Percentiles rank a stretch among this genome's conserved stretches.
Evolutionary conservation across 805 yeast species (phyloP).

Genomic region (Kluyveromyces aestuarii): DNA sequence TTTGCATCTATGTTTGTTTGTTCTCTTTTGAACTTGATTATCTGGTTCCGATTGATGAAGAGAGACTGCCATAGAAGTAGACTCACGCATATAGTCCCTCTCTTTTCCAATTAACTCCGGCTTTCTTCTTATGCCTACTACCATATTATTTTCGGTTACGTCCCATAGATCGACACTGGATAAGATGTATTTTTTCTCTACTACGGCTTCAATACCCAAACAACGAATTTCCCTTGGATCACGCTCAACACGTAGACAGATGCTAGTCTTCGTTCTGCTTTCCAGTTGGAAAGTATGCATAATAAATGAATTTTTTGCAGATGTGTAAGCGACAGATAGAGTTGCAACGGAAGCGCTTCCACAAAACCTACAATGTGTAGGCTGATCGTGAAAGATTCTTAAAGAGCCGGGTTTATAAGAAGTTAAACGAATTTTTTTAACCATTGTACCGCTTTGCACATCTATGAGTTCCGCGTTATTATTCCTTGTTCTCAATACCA

Average conservation of each 20-base stretch:
- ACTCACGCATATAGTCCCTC: not conserved
- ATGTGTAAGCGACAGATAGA: constrained; percentile 61
- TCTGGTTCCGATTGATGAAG: constrained; percentile 11
- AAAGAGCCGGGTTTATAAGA: constrained; percentile 52
- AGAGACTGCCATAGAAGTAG: constrained; percentile 4
- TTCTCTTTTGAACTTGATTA: constrained; percentile 6
- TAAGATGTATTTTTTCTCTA: constrained; percentile 62
- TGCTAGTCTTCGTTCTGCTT: constrained; percentile 66
- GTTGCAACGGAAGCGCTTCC: constrained; percentile 78
- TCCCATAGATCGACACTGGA: constrained; percentile 71
- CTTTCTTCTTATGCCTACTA: constrained; percentile 55
- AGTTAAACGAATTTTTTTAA: constrained; percentile 54
- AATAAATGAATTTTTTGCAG: constrained; percentile 28
- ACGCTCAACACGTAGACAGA: constrained; percentile 84
- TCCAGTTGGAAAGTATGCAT: constrained; percentile 68
- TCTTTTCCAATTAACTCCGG: constrained; percentile 14
- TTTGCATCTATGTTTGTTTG: constrained; percentile 3
- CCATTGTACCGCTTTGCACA: constrained; percentile 65
- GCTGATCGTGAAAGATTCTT: constrained; percentile 70
- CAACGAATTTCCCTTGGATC: constrained; percentile 89
- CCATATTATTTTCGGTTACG: constrained; percentile 63
- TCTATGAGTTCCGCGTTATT: constrained; percentile 59
- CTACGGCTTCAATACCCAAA: constrained; percentile 68
- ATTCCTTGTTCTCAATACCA: constrained; percentile 54
- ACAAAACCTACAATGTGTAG: constrained; percentile 84